Evolutionary conservation across 2,329 filamentous ascomycete species (phyloP).

Genomic region (Chlorencoelia australis): DNA sequence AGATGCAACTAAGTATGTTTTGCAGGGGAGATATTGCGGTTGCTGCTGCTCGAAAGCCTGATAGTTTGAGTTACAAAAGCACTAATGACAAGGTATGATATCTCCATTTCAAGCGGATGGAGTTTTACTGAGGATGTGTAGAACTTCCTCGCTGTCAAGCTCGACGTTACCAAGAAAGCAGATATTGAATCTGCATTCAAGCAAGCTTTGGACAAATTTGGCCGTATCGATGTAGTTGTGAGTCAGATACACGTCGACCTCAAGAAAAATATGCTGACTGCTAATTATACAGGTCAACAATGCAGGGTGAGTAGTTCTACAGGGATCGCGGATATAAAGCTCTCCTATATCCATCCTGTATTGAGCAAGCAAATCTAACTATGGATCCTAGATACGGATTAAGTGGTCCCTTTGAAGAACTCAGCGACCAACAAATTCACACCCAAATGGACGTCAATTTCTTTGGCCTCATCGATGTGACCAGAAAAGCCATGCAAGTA

Average conservation of each 20-base stretch:
- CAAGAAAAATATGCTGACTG: too few species aligned
- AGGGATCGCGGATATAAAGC: too few species aligned
- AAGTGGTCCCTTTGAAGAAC: conserved; percentile 41
- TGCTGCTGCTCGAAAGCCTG: conserved; percentile 35
- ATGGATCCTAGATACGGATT: too few species aligned
- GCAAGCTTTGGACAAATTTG: conserved; percentile 37
- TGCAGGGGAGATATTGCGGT: conserved; percentile 33
- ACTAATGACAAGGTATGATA: conserved; percentile 23
- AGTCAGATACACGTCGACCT: too few species aligned
- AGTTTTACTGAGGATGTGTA: conserved; percentile 4
- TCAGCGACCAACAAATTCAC: conserved; percentile 37
- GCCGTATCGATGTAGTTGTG: conserved; percentile 46
- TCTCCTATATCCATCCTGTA: too few species aligned
- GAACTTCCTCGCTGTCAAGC: conserved; percentile 38
- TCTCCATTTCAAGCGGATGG: background rate
- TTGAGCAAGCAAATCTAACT: too few species aligned
- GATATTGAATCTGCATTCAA: conserved; percentile 28
- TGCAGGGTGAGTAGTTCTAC: too few species aligned
- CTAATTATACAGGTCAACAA: too few species aligned
- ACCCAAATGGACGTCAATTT: conserved; percentile 50
- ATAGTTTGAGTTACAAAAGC: conserved; percentile 28
- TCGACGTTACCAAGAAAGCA: conserved; percentile 45
- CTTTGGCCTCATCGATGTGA: conserved; percentile 46
- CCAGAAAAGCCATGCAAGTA: conserved; percentile 31
- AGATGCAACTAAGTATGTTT: background rate